Evolutionary conservation across 768 basidiomycete genomes (phyloP).

Genomic region (Leccinum disarticulatum): DNA sequence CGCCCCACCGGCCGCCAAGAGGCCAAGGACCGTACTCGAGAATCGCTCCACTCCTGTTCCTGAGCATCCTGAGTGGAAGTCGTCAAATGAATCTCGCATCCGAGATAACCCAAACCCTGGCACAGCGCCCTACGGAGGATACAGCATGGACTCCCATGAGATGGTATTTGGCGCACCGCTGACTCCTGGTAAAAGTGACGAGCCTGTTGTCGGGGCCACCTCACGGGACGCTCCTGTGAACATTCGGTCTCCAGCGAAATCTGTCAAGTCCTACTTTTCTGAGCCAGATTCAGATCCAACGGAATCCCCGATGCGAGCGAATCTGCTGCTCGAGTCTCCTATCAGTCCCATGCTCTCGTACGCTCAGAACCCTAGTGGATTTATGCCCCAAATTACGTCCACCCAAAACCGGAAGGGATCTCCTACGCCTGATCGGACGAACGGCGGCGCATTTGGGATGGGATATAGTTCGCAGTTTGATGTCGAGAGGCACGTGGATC

Average conservation of each 20-base stretch:
- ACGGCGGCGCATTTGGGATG: slow-evolving; percentile 35
- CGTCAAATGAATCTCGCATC: slow-evolving; percentile 7
- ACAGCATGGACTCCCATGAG: background rate
- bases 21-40: slow-evolving; percentile 15
- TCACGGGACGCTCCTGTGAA: slow-evolving; percentile 5
- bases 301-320: slow-evolving; percentile 25
- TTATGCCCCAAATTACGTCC: slow-evolving; percentile 39
- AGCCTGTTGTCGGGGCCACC: background rate
- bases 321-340: slow-evolving; percentile 35
- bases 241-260: slow-evolving; percentile 32
- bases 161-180: background rate
- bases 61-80: background rate
- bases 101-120: slow-evolving; percentile 4
- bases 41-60: background rate
- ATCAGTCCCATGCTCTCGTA: slow-evolving; percentile 36
- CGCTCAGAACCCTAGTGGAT: slow-evolving; percentile 34
- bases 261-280: slow-evolving; percentile 38
- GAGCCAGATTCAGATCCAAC: slow-evolving; percentile 37
- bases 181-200: slow-evolving; percentile 7
- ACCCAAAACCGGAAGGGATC: slow-evolving; percentile 32
- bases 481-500: slow-evolving; percentile 51
- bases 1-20: slow-evolving; percentile 28
- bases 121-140: background rate
- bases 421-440: slow-evolving; percentile 15
- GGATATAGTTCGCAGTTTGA: slow-evolving; percentile 61